Evolutionary conservation across 2,329 filamentous ascomycete genomes (phyloP).

Genomic region (Domatiomyces catenatus): DNA sequence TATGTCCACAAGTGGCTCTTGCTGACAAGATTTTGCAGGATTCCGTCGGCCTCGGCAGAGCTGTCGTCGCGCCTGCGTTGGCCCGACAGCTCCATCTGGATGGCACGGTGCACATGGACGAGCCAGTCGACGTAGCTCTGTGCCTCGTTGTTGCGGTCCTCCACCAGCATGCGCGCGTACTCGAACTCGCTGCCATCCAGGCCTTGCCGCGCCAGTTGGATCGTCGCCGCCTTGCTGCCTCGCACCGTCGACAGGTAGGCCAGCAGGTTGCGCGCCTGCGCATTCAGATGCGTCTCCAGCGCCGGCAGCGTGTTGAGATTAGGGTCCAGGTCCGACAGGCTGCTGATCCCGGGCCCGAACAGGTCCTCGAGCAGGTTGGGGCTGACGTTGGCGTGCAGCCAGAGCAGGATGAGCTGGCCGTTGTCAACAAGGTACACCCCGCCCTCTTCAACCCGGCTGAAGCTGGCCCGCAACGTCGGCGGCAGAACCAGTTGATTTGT

Average conservation of each 20-base stretch:
- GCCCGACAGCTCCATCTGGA: slow-evolving; percentile 62
- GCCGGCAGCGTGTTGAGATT: slow-evolving; percentile 67
- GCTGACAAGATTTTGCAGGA: slow-evolving; percentile 31
- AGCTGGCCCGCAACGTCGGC: slow-evolving; percentile 63
- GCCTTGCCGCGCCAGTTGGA: slow-evolving; percentile 83
- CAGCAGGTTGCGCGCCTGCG: slow-evolving; percentile 83
- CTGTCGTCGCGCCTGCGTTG: slow-evolving; percentile 34
- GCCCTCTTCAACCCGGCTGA: slow-evolving; percentile 75
- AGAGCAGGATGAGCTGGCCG: slow-evolving; percentile 77
- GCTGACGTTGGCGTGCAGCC: slow-evolving; percentile 84
- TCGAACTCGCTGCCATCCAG: slow-evolving; percentile 93
- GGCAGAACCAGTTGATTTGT: slow-evolving; percentile 80
- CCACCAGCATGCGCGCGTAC: slow-evolving; percentile 77
- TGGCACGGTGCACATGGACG: slow-evolving; percentile 82
- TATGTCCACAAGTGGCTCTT: slow-evolving; percentile 32
- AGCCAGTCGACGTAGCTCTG: slow-evolving; percentile 98
- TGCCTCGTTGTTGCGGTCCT: slow-evolving; percentile 94
- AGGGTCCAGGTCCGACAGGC: slow-evolving; percentile 62
- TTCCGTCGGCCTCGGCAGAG: slow-evolving; percentile 23
- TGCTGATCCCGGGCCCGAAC: slow-evolving; percentile 61
- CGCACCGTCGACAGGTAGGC: slow-evolving; percentile 69
- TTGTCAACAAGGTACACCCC: slow-evolving; percentile 93
- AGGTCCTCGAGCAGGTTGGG: slow-evolving; percentile 82
- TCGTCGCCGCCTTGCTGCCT: slow-evolving; percentile 71
- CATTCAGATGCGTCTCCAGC: slow-evolving; percentile 81